Evolutionary conservation across 2,329 filamentous ascomycete genomes (phyloP), one percentile per base, ranked within the genome.

Genomic region (Fusarium sp.): DNA sequence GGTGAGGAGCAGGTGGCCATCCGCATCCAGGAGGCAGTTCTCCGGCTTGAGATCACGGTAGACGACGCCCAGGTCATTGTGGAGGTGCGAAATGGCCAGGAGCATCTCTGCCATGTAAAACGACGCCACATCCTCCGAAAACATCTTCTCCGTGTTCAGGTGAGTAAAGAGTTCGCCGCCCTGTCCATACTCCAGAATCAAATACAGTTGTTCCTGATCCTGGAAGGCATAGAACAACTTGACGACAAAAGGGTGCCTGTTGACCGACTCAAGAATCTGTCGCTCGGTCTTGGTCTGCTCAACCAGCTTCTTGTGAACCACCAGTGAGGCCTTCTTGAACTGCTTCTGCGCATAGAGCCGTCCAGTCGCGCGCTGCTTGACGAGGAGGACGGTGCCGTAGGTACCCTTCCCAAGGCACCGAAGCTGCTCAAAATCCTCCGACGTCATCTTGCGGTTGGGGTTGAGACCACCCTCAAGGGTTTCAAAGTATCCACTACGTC

Each of bases 41-140:
- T 99, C 97, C 0, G 97, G 97, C 86, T 99, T 99, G 68, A 99
- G 88, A 81, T 99, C 97, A 71, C 97, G 94, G 84, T 99, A 99
- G 74, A 99, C 93, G 59, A 99, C 95, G 18, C 97, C 96, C 25
- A 98, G 91, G 73, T 93, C 95, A 77, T 94, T 92, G 84, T 99
- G 97, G 29, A 99, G 89, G 83, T 99, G 95, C 40, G 96, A 94
- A 56, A 99, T 90, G 33, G 97, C 97, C 27, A 99, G 90, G 6
- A 98, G 91, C 91, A 99, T 97, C 85, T 99, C 95, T 0, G 95
- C 97, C 94, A 98, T 97, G 88, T 99, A 99, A 83, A 98, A 99
- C 2, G 95, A 94, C 0, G 96, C 94, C 2, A 93, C 93, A 18
- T 94, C 89, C 84, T 98, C 96, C 16, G 93, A 89, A 77, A 99